A percentile compares a stretch with the other conserved stretches of the same genome.
These are phyloP conservation scores for Senecio squalidus DNA, from an alignment of 140 eudicot species.

Conservation along the genomic window DNA sequence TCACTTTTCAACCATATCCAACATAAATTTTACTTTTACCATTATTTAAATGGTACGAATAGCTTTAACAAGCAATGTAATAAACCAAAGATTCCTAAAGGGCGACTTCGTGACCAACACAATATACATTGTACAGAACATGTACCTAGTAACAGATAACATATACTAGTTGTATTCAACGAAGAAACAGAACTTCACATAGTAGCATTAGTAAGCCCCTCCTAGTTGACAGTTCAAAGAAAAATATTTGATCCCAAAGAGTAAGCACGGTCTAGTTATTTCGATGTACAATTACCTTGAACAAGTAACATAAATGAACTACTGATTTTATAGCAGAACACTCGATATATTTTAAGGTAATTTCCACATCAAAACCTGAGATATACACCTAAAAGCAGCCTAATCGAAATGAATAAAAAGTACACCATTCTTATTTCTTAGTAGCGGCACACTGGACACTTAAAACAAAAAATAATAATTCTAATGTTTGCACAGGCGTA, in stretches of 20 bases:
- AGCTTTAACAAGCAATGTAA: background rate
- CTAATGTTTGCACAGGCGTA: background rate
- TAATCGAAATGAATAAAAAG: background rate
- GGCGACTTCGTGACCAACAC: background rate
- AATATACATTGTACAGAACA: background rate
- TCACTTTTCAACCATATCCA: slow-evolving; percentile 2
- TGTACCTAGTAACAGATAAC: background rate
- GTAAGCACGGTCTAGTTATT: slow-evolving; percentile 11
- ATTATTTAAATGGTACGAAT: background rate
- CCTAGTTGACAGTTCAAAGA: background rate
- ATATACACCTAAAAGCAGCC: background rate
- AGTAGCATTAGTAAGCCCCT: background rate
- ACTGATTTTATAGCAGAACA: slow-evolving; percentile 1
- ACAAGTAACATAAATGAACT: background rate
- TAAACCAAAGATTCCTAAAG: background rate
- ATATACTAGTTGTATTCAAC: background rate
- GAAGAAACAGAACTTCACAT: background rate
- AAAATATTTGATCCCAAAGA: background rate
- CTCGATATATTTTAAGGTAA: background rate
- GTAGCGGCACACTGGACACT: slow-evolving; percentile 7
- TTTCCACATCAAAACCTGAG: background rate
- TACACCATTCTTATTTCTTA: slow-evolving; percentile 4
- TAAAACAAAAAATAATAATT: background rate
- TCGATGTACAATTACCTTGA: background rate
- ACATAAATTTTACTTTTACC: background rate